phyloP scores from a whole-genome alignment of 352 stramenopile species.

The Thraustochytrium sp. region DNA sequence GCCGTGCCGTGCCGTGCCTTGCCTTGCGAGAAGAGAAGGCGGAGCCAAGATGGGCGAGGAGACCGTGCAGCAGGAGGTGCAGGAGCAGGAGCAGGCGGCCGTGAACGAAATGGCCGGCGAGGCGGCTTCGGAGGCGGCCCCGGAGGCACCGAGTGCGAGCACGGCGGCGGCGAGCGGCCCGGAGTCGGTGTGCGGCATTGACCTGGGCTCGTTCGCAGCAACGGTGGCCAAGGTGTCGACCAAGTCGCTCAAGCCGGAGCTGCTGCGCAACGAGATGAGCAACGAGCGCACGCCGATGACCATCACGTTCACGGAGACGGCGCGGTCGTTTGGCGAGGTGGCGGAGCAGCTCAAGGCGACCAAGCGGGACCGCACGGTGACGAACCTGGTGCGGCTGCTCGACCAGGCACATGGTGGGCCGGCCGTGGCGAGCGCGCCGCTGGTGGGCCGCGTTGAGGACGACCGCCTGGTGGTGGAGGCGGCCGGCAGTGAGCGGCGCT shows the following conservation, averaged over 20 bases:
- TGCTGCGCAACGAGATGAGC: conserved; percentile 37
- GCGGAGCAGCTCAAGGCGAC: conserved; percentile 38
- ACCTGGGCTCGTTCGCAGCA: not conserved
- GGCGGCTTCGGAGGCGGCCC: not conserved
- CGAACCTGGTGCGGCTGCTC: conserved; percentile 3
- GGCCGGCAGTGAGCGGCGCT: not conserved
- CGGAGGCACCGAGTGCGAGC: not conserved
- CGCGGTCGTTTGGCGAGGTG: conserved; percentile 32
- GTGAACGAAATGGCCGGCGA: not conserved
- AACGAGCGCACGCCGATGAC: conserved; percentile 37
- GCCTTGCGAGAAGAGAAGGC: too few relatives aligned
- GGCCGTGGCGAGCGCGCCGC: not conserved
- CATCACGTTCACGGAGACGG: conserved; percentile 2
- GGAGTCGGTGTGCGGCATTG: not conserved
- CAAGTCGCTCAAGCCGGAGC: conserved; percentile 17
- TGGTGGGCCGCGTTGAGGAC: not conserved
- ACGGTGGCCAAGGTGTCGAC: conserved; percentile 38
- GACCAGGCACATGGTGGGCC: not conserved
- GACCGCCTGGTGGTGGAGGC: not conserved
- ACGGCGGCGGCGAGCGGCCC: not conserved
- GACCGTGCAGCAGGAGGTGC: too few relatives aligned
- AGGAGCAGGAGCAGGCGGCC: too few relatives aligned
- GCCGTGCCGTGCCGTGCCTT: too few relatives aligned
- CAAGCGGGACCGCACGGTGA: not conserved
- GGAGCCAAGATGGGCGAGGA: too few relatives aligned